Evolutionary conservation across 495 filamentous ascomycete species (phyloP).

Genomic region (Neurospora sp.): DNA sequence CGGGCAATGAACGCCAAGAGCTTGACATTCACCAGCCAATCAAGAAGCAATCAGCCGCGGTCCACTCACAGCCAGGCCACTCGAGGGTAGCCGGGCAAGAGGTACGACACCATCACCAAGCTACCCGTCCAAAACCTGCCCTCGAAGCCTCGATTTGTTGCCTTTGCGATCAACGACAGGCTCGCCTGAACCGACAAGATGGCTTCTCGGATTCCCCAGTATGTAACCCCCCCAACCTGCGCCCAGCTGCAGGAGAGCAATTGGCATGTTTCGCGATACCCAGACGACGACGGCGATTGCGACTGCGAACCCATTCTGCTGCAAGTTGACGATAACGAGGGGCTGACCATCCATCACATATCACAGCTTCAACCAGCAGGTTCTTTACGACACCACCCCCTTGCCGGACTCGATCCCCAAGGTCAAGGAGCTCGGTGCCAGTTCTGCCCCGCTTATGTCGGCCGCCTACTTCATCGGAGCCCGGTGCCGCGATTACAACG

Average conservation of each 20-base stretch:
- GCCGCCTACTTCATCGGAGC: slow-evolving; percentile 97
- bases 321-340: background rate
- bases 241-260: slow-evolving; percentile 3
- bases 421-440: slow-evolving; percentile 84
- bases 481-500: slow-evolving; percentile 88
- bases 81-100: background rate
- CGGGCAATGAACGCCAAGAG: background rate
- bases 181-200: slow-evolving; percentile 30
- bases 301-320: background rate
- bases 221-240: slow-evolving; percentile 17
- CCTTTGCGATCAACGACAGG: slow-evolving; percentile 12
- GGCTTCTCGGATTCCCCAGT: slow-evolving; percentile 40
- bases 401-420: slow-evolving; percentile 83
- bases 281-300: background rate
- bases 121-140: background rate
- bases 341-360: slow-evolving; percentile 15
- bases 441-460: slow-evolving; percentile 80
- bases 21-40: background rate
- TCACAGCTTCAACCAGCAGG: slow-evolving; percentile 79
- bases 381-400: slow-evolving; percentile 92
- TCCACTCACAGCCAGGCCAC: background rate
- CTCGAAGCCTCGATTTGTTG: slow-evolving; percentile 2
- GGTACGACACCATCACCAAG: background rate
- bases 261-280: slow-evolving; percentile 8
- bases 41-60: background rate